A percentile compares a stretch with the other conserved stretches of the same genome.
Conservation (phyloP, 768 basidiomycete genomes). For the Calocybe gangraenosa region DNA sequence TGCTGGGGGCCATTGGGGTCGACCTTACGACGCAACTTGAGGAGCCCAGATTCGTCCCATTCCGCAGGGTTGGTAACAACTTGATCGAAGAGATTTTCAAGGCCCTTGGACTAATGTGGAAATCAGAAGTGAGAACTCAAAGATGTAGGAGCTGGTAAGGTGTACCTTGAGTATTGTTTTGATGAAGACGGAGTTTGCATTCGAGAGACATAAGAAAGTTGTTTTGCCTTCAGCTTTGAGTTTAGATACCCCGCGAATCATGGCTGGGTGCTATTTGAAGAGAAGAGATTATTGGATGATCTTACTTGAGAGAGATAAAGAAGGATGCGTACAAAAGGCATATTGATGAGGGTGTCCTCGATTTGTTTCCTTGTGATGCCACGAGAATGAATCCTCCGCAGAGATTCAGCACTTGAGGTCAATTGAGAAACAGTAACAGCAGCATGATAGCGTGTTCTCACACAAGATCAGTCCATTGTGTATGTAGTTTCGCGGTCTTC, state of each 20-base stretch:
- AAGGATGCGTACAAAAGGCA: slow-evolving; percentile 73
- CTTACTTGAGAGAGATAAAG: not conserved
- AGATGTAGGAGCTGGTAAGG: not conserved
- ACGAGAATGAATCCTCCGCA: slow-evolving; percentile 66
- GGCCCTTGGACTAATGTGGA: slow-evolving; percentile 63
- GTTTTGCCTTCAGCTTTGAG: slow-evolving; percentile 67
- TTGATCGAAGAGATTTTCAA: slow-evolving; percentile 70
- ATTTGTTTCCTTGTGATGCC: slow-evolving; percentile 74
- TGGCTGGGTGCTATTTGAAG: slow-evolving; percentile 99
- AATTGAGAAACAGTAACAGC: slow-evolving; percentile 1
- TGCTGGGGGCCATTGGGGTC: slow-evolving; percentile 80
- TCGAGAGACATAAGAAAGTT: slow-evolving; percentile 89
- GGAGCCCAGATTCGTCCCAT: slow-evolving; percentile 67
- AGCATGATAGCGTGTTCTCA: slow-evolving; percentile 33
- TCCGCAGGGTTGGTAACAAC: slow-evolving; percentile 92
- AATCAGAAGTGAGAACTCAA: not conserved
- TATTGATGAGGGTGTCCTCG: slow-evolving; percentile 66
- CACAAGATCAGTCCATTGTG: slow-evolving; percentile 96
- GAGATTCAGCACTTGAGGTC: slow-evolving; percentile 52
- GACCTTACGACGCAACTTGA: slow-evolving; percentile 73
- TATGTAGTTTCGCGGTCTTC: slow-evolving; percentile 53
- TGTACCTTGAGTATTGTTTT: slow-evolving; percentile 79
- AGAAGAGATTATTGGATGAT: not conserved
- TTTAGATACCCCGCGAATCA: slow-evolving; percentile 82
- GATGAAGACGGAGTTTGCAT: slow-evolving; percentile 91